These are phyloP conservation scores for Candida broadrunensis DNA, from an alignment of 805 yeast genomes.

Conservation along the genomic window DNA sequence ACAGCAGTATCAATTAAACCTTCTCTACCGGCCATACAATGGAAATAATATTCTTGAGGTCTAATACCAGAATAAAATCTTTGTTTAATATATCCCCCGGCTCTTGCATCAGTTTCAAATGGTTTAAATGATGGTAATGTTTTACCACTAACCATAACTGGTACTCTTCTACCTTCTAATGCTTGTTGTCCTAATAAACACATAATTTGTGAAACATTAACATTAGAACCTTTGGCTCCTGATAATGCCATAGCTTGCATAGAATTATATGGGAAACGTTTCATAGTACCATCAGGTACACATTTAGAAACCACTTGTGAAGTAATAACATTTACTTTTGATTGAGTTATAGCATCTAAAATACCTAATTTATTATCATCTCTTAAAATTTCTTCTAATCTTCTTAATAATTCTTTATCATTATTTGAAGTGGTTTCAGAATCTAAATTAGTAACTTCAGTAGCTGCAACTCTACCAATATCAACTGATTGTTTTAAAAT, in stretches of 20 bases:
- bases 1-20: slow-evolving; percentile 99
- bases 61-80: slow-evolving; percentile 96
- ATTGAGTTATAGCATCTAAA: slow-evolving; percentile 92
- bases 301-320: slow-evolving; percentile 92
- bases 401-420: slow-evolving; percentile 76
- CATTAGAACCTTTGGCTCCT: slow-evolving; percentile 99
- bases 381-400: slow-evolving; percentile 91
- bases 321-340: slow-evolving; percentile 87
- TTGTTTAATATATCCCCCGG: slow-evolving; percentile 97
- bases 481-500: slow-evolving; percentile 75
- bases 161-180: slow-evolving; percentile 98
- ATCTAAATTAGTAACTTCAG: slow-evolving; percentile 86
- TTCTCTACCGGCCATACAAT: slow-evolving; percentile 99
- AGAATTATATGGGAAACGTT: slow-evolving; percentile 89
- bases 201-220: slow-evolving; percentile 98
- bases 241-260: slow-evolving; percentile 99
- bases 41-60: slow-evolving; percentile 99
- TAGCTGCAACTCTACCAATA: slow-evolving; percentile 88
- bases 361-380: slow-evolving; percentile 91
- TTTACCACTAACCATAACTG: slow-evolving; percentile 98
- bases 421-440: slow-evolving; percentile 37
- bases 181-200: slow-evolving; percentile 99
- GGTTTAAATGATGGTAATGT: slow-evolving; percentile 96
- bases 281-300: slow-evolving; percentile 96
- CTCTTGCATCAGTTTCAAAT: slow-evolving; percentile 93